These are phyloP conservation scores for Apophysomyces elegans DNA, from an alignment of 371 early-diverging fungal genomes.

Conservation along the genomic window DNA sequence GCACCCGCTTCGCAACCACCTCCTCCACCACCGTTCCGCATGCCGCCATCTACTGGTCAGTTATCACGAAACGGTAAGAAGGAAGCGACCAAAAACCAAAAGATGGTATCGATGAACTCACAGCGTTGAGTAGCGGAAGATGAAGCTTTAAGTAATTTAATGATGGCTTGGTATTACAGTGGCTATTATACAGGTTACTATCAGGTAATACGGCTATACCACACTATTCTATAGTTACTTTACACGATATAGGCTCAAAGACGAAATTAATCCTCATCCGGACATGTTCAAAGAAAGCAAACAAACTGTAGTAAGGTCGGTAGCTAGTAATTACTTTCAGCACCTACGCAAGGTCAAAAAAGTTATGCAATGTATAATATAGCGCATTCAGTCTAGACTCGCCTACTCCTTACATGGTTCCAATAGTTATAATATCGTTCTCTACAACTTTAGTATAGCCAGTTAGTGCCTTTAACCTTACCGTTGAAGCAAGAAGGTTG, in stretches of 20 bases:
- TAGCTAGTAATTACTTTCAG: too few relatives aligned
- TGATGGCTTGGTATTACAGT: slow-evolving; percentile 78
- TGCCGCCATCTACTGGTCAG: slow-evolving; percentile 2
- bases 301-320: too few relatives aligned
- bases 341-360: too few relatives aligned
- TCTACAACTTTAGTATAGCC: too few relatives aligned
- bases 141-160: slow-evolving; percentile 28
- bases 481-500: too few relatives aligned
- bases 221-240: neutral
- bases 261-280: neutral
- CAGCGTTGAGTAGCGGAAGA: neutral
- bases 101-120: neutral
- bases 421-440: too few relatives aligned
- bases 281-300: neutral
- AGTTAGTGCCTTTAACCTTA: too few relatives aligned
- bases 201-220: slow-evolving; percentile 36
- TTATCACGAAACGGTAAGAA: neutral
- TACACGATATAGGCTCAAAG: neutral
- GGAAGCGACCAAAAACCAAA: neutral
- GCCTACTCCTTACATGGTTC: too few relatives aligned
- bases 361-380: too few relatives aligned
- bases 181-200: slow-evolving; percentile 78
- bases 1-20: neutral
- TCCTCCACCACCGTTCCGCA: neutral
- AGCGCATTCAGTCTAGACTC: too few relatives aligned